Evolutionary conservation across 2,329 filamentous ascomycete genomes (phyloP), one percentile per base, ranked within the genome.

Genomic region (Paraconiothyrium sp.): DNA sequence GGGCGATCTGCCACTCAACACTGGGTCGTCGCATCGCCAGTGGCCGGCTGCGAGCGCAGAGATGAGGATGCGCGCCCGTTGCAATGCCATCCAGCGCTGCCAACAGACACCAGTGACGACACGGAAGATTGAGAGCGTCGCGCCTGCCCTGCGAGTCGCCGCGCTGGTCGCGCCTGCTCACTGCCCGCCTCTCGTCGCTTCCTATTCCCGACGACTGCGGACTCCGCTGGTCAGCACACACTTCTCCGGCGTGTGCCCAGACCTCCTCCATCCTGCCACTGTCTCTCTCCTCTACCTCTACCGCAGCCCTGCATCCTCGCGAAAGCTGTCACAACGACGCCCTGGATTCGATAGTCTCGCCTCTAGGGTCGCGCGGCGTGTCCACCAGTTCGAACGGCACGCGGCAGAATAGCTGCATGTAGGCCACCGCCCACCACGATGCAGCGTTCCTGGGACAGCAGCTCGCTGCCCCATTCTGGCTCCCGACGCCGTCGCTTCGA

Each of bases 401-500:
- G 3, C 49, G 34, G 49, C 34, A 39, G 34, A 52, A 16, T 9
- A 27, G 49, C 49, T 52, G 34, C 49, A 52, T 37, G 13, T 30
- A 3, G 14, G 7, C 7, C 20, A 7, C 7, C 52, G 43, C 11
- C 43, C 27, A 46, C 27, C 52, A 24, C 30, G 3, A 34, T 46
- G 51, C 52, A 46, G 11, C 51, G 47, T 44, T 7, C 34, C 34
- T 30, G 34, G 14, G 22, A 2, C 34, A 24, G 16, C 54, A 57
- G 37, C 48, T 34, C 22, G 32, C 22, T 43, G 27, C 43, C 57
- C 32, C 49, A 44, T 30, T 41, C 13, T 43, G 48, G 54, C 54
- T 61, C 22, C 41, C 54, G 22, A 57, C 37, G 58, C 58, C 48
- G 54, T 57, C 58, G 57, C 30, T 51, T 67, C 68, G 7, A 32